Evolutionary conservation across 2,329 filamentous ascomycete genomes (phyloP).

Genomic region (Venturiaceae sp.): DNA sequence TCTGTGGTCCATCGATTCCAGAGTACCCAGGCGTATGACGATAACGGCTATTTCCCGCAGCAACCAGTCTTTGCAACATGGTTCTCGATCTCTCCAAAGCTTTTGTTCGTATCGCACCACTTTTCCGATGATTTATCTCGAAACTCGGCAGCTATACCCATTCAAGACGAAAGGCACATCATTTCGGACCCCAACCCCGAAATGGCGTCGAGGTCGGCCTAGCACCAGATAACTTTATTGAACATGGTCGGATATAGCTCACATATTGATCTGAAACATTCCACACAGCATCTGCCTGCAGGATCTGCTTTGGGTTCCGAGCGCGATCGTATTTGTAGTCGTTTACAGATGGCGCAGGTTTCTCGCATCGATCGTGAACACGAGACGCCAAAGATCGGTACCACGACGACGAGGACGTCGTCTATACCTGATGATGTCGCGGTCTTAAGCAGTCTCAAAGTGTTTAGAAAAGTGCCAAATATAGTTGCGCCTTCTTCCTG

Average conservation of each 20-base stretch:
- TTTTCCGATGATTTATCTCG: too few species aligned
- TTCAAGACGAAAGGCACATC: not conserved
- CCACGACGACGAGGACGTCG: too few species aligned
- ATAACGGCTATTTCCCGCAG: too few species aligned
- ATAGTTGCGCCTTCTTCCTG: too few species aligned
- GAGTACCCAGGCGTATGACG: too few species aligned
- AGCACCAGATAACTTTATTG: not conserved
- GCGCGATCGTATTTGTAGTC: not conserved
- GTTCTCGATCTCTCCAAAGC: too few species aligned
- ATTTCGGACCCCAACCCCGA: not conserved
- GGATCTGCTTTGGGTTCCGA: not conserved
- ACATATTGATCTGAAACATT: not conserved
- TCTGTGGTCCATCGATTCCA: too few species aligned
- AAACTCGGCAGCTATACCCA: not conserved
- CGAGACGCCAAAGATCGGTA: not conserved
- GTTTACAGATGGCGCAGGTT: not conserved
- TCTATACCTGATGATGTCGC: too few species aligned
- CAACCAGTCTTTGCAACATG: too few species aligned
- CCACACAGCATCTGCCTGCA: not conserved
- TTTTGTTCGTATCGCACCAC: too few species aligned
- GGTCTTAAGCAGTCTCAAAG: too few species aligned
- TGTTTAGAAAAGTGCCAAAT: too few species aligned
- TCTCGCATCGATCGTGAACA: not conserved
- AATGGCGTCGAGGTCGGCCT: not conserved
- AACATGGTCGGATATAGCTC: not conserved